phyloP scores from a whole-genome alignment of 139 green algal species.

The Chlorella ohadii region DNA sequence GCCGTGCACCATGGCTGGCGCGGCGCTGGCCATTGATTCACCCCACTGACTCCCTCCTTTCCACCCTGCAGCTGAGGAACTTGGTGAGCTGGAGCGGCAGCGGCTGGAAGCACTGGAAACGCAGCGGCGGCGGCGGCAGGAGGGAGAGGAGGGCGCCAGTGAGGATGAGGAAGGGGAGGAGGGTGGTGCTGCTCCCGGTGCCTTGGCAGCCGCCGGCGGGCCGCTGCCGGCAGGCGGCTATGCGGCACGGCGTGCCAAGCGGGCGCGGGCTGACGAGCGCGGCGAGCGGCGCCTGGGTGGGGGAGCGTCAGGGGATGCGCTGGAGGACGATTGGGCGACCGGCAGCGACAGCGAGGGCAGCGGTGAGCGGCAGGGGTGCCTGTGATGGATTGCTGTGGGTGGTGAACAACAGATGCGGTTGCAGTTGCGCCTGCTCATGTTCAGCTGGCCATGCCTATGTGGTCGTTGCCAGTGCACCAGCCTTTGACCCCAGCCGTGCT shows the following conservation, averaged over 20 bases:
- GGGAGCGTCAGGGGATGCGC: slow-evolving; percentile 53
- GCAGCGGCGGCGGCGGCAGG: slow-evolving; percentile 74
- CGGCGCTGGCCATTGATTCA: no score
- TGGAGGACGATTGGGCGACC: slow-evolving; percentile 56
- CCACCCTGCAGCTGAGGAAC: slow-evolving; percentile 66
- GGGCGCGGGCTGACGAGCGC: slow-evolving; percentile 25
- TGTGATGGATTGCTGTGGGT: no score
- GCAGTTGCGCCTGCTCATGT: no score
- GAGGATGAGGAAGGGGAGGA: slow-evolving; percentile 26
- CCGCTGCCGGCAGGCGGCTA: slow-evolving; percentile 48
- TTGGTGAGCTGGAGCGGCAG: slow-evolving; percentile 64
- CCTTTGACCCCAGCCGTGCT: not conserved
- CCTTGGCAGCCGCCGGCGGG: not conserved
- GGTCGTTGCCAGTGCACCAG: not conserved
- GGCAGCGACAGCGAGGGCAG: slow-evolving; percentile 42
- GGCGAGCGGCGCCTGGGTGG: slow-evolving; percentile 21
- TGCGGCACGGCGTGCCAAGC: slow-evolving; percentile 42
- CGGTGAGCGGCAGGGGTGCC: no score
- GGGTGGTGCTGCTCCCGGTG: not conserved
- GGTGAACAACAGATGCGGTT: no score
- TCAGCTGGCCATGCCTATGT: not conserved
- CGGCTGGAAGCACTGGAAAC: slow-evolving; percentile 80
- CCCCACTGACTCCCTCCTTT: not conserved
- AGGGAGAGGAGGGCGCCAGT: slow-evolving; percentile 35
- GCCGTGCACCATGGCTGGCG: no score